These are phyloP conservation scores for Hyaloscypha hepaticicola DNA, from an alignment of 495 filamentous ascomycete species.

Conservation along the genomic window DNA sequence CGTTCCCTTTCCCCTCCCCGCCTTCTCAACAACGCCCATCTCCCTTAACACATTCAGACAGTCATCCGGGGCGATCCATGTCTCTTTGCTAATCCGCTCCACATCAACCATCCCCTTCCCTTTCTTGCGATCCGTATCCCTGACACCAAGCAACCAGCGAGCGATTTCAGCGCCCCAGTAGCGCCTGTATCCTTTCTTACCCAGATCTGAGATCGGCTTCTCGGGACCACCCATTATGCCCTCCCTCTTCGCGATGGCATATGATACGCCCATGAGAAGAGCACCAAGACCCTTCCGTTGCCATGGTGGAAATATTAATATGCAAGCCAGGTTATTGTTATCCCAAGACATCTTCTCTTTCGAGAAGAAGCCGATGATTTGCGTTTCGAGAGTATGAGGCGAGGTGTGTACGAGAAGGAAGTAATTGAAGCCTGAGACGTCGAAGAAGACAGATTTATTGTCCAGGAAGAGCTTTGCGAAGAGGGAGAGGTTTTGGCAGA, in stretches of 20 bases:
- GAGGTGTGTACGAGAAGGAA: conserved; percentile 75
- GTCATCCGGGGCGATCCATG: conserved; percentile 81
- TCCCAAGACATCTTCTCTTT: conserved; percentile 99
- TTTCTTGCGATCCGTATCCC: conserved; percentile 38
- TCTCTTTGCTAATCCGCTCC: conserved; percentile 51
- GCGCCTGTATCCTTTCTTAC: conserved; percentile 71
- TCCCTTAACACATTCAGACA: conserved; percentile 73
- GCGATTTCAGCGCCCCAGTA: conserved; percentile 85
- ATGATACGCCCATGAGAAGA: conserved; percentile 88
- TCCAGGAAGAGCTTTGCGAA: conserved; percentile 98
- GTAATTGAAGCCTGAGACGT: conserved; percentile 92
- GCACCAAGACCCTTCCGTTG: conserved; percentile 86
- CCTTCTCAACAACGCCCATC: conserved; percentile 69
- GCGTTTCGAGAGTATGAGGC: conserved; percentile 29
- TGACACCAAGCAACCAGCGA: conserved; percentile 53
- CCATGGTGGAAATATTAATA: conserved; percentile 94
- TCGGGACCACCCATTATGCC: conserved; percentile 88
- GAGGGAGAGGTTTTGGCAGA: conserved; percentile 91
- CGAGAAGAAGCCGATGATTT: conserved; percentile 90
- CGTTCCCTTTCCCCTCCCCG: conserved; percentile 27
- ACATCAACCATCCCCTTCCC: conserved; percentile 40
- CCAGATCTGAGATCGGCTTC: conserved; percentile 84
- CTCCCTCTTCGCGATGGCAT: conserved; percentile 86
- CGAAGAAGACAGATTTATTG: conserved; percentile 98
- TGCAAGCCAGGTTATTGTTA: conserved; percentile 96